Evolutionary conservation across 208 protist genomes (phyloP).

Genomic region (Herpetomonas muscarum): DNA sequence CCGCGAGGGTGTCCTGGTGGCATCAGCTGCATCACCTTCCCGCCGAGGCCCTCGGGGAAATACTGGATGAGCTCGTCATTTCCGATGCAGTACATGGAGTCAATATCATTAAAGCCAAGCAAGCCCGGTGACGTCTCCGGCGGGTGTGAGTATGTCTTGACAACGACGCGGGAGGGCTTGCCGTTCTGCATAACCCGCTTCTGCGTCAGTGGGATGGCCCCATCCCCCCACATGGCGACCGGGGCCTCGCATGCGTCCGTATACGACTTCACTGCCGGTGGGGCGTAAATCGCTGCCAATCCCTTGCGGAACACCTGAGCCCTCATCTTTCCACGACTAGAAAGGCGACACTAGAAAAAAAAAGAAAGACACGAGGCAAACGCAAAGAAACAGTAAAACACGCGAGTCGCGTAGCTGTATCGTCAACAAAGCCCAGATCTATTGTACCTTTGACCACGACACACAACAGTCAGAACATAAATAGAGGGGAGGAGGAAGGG

Average conservation of each 20-base stretch:
- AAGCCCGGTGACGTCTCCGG: constrained; percentile 48
- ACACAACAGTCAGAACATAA: too few species aligned
- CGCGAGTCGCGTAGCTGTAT: too few species aligned
- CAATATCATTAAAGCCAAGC: constrained; percentile 80
- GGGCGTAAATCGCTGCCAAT: constrained; percentile 52
- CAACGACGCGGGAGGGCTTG: constrained; percentile 39
- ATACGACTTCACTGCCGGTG: constrained; percentile 55
- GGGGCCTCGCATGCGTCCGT: constrained; percentile 88
- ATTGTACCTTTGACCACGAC: too few species aligned
- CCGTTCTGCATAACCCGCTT: constrained; percentile 52
- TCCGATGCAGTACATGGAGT: constrained; percentile 89
- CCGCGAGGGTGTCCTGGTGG: constrained; percentile 84
- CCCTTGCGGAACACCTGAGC: constrained; percentile 42
- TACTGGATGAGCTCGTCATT: constrained; percentile 82
- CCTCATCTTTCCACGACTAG: constrained; percentile 29
- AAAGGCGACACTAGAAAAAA: constrained; percentile 7
- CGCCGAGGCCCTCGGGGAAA: constrained; percentile 87
- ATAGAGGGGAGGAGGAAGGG: too few species aligned
- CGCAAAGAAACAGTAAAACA: too few species aligned
- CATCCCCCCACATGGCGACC: constrained; percentile 71
- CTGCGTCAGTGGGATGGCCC: constrained; percentile 78
- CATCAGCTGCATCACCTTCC: constrained; percentile 90
- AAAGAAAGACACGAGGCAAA: background rate
- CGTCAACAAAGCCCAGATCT: too few species aligned
- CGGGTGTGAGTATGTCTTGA: constrained; percentile 80